Conservation (phyloP, 441 rosid genomes). For the Sinapis alba region DNA sequence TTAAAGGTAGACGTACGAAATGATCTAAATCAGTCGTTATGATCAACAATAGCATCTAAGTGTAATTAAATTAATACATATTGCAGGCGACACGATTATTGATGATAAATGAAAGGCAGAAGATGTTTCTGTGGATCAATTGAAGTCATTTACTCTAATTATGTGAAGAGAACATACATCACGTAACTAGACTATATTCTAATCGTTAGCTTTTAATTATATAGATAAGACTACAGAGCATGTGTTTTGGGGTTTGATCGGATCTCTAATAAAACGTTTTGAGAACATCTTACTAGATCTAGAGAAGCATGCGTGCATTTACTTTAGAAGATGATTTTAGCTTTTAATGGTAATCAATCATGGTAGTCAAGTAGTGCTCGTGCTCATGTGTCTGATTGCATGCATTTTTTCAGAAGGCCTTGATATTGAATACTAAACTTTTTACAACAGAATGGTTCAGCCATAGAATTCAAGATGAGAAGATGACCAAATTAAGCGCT, state of each 20-base stretch:
- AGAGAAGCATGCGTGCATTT: conserved; percentile 1
- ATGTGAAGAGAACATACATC: conserved; percentile 32
- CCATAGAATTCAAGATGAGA: no score
- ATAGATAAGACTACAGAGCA: background rate
- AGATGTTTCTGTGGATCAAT: conserved; percentile 18
- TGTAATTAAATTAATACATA: background rate
- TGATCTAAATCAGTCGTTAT: background rate
- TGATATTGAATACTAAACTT: no score
- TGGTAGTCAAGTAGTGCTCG: no score
- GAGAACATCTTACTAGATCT: conserved; percentile 12
- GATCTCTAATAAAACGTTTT: conserved; percentile 18
- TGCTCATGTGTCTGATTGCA: no score
- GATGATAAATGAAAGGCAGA: conserved; percentile 12
- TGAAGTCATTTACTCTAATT: conserved; percentile 13
- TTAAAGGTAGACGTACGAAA: background rate
- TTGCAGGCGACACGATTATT: conserved; percentile 8
- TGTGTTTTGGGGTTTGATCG: conserved; percentile 24
- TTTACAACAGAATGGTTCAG: no score
- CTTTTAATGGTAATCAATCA: no score
- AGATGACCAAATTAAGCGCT: no score
- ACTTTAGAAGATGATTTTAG: no score
- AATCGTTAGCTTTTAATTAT: background rate
- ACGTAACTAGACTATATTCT: background rate
- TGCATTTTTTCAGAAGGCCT: no score
- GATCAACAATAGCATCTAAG: background rate